Base-by-base conservation (phyloP, 176 grass and related monocot genomes). In the Pontederia paniculata region DNA sequence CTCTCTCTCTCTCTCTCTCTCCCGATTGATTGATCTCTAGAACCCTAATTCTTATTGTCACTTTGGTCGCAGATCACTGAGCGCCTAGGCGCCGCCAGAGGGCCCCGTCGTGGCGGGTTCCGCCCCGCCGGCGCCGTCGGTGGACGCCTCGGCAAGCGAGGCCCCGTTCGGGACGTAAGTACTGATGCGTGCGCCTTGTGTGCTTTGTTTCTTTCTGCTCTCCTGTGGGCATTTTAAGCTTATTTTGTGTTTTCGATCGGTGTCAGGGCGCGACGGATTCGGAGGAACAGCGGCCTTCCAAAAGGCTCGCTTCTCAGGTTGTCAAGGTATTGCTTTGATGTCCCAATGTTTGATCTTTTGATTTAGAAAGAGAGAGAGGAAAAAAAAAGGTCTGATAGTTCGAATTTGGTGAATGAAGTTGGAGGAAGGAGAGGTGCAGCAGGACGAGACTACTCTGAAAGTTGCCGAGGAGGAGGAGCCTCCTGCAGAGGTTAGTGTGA, bases 41-140 rank as follows among this genome's bases (percentile, higher is more conserved):
- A 45, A 58, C 50, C 42, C 48, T 72, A 28, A 45, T 22, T 70
- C 50, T 19, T 51, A n/a, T n/a, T n/a, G n/a, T n/a, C n/a, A n/a
- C 21, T 72, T 75, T 23, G 46, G 21, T 17, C 31, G 61, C 80
- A 91, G 93, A 98, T 98, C 76, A 90, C 71, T 18, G 93, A 98
- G 74, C 77, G 93, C 55, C 83, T 98, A 11, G 75, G 86, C 45
- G 93, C 90, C 69, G 86, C 93, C 28, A 82, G 83, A 42, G 93
- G 93, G 37, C 67, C 90, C 50, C 93, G 93, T 17, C 86, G 86
- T 21, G 74, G 50, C 15, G 56, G 58, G 2, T 47, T 54, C 2
- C 25, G 62, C 16, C 56, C 73, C 3, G 76, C 48, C 8, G 80
- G 60, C 45, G 28, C 25, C n/a, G n/a, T n/a, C n/a, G n/a, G n/a